A percentile compares a stretch with the other conserved stretches of the same genome.
Evolutionary conservation across 139 green algal species (phyloP).

Genomic region (Chlorella sp.): DNA sequence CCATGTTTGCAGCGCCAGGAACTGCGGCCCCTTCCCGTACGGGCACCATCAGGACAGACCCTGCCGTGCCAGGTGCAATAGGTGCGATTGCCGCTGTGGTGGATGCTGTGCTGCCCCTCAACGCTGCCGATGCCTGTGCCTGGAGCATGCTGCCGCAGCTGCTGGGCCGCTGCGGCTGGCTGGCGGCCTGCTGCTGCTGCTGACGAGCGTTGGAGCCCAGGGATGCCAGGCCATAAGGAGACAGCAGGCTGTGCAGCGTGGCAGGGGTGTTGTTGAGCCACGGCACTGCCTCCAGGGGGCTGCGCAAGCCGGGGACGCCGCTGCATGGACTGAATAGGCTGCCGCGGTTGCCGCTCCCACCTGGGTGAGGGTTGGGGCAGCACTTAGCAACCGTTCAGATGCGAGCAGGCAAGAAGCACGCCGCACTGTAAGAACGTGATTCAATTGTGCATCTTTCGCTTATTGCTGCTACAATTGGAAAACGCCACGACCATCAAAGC

Average conservation of each 20-base stretch:
- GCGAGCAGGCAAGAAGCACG: too few species aligned
- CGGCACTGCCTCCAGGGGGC: not conserved
- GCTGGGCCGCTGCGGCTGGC: not conserved
- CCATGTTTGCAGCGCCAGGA: not conserved
- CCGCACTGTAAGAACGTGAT: too few species aligned
- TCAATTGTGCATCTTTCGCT: too few species aligned
- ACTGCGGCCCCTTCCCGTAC: not conserved
- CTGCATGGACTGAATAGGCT: slow-evolving; percentile 9
- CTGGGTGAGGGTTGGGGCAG: not conserved
- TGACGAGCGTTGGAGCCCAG: not conserved
- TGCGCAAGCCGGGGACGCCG: not conserved
- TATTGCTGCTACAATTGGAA: too few species aligned
- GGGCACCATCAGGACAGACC: not conserved
- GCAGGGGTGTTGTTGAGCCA: not conserved
- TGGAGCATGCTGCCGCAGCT: slow-evolving; percentile 3
- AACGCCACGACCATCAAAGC: too few species aligned
- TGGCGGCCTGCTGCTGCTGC: not conserved
- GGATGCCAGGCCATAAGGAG: not conserved
- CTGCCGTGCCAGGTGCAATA: not conserved
- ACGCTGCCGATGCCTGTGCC: not conserved
- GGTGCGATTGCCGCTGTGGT: not conserved
- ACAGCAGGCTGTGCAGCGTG: not conserved
- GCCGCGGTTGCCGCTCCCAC: not conserved
- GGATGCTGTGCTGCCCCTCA: not conserved
- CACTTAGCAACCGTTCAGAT: too few species aligned